These are phyloP conservation scores for Boehmeria nivea DNA, from an alignment of 306 rosid genomes.

Conservation along the genomic window DNA sequence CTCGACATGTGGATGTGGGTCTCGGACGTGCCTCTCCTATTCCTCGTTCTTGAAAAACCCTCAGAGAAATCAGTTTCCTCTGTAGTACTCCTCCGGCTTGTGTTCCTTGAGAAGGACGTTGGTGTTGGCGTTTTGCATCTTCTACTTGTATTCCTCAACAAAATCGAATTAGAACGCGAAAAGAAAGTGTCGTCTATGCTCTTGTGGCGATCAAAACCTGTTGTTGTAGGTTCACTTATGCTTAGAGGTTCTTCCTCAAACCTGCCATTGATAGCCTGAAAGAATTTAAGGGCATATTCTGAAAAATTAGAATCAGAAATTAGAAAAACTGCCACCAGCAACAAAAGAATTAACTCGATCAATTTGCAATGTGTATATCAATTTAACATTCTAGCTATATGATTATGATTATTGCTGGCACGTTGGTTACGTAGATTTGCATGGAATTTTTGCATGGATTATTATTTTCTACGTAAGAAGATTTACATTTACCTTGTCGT, in stretches of 20 bases:
- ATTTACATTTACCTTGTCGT: constrained; percentile 19
- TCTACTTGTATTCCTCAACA: constrained; percentile 38
- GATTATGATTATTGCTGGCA: no score
- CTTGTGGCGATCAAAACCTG: constrained; percentile 19
- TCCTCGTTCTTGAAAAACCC: constrained; percentile 7
- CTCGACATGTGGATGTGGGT: constrained; percentile 1
- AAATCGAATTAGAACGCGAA: constrained; percentile 26
- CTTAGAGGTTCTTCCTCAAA: constrained; percentile 12
- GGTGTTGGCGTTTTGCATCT: constrained; percentile 72
- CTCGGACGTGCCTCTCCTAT: constrained; percentile 5
- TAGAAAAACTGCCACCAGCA: neutral
- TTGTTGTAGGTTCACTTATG: constrained; percentile 27
- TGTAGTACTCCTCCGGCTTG: constrained; percentile 1
- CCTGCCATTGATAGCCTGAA: constrained; percentile 5
- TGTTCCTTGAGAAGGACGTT: constrained; percentile 18
- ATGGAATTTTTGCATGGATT: no score
- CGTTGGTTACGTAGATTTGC: no score
- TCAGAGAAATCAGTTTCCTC: constrained; percentile 18
- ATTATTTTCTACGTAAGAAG: no score
- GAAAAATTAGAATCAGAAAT: neutral
- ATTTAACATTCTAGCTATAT: no score
- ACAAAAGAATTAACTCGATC: no score
- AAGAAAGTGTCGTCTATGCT: constrained; percentile 44
- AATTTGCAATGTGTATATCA: no score
- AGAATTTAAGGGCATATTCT: neutral